A percentile compares a stretch with the other conserved stretches of the same genome.
These are phyloP conservation scores for Aureobasidium sp. DNA, from an alignment of 2,329 filamentous ascomycete genomes.

Conservation along the genomic window DNA sequence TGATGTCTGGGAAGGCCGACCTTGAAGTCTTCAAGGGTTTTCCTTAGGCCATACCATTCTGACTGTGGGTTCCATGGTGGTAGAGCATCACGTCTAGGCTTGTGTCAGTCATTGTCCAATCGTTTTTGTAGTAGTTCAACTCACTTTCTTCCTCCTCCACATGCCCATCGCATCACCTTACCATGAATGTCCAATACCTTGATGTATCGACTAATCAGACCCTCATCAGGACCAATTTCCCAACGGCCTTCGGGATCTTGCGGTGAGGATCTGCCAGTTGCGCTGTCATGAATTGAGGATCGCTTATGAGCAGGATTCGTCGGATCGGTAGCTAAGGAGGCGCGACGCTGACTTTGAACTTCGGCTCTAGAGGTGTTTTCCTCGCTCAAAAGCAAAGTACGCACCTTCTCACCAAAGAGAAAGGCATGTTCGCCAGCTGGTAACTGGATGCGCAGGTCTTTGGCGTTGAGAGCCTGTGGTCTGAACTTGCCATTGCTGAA, in stretches of 20 bases:
- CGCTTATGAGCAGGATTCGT: slow-evolving; percentile 12
- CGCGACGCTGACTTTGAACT: slow-evolving; percentile 38
- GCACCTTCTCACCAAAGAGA: slow-evolving; percentile 50
- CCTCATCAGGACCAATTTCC: slow-evolving; percentile 43
- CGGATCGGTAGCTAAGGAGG: slow-evolving; percentile 28
- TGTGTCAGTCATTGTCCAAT: slow-evolving; percentile 24
- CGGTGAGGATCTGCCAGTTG: neutral
- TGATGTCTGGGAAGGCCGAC: slow-evolving; percentile 47
- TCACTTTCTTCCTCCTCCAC: slow-evolving; percentile 45
- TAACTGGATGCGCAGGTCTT: slow-evolving; percentile 56
- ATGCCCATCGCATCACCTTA: slow-evolving; percentile 50
- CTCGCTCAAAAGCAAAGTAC: slow-evolving; percentile 41
- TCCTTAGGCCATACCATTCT: slow-evolving; percentile 45
- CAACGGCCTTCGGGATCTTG: slow-evolving; percentile 37
- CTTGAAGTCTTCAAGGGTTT: slow-evolving; percentile 46
- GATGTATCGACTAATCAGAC: slow-evolving; percentile 42
- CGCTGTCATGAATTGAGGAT: slow-evolving; percentile 7
- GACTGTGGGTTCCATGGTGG: slow-evolving; percentile 53
- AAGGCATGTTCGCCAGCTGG: slow-evolving; percentile 61
- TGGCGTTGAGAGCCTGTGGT: slow-evolving; percentile 48
- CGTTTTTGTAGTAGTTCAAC: slow-evolving; percentile 10
- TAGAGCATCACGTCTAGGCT: slow-evolving; percentile 42
- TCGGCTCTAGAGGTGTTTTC: slow-evolving; percentile 25
- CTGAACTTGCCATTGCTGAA: slow-evolving; percentile 56
- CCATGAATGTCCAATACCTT: slow-evolving; percentile 47